A percentile compares a stretch with the other conserved stretches of the same genome.
phyloP scores from a whole-genome alignment of 1,139 yeast genomes.

The Nakaseomyces nivariensis region DNA sequence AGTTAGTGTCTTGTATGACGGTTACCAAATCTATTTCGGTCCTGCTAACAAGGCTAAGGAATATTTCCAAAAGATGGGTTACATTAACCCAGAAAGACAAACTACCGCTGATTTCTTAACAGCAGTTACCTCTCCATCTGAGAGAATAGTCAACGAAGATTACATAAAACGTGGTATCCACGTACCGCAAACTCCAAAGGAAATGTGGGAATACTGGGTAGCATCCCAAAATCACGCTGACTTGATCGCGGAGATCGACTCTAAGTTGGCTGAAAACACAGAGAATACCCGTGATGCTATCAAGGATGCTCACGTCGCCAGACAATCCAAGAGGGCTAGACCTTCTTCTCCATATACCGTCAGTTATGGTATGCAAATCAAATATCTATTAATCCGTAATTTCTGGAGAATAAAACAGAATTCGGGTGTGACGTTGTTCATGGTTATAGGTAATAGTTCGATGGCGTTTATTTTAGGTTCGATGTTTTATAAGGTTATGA shows the following conservation, averaged over 20 bases:
- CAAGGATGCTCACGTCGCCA: slow-evolving; percentile 40
- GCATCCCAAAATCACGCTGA: slow-evolving; percentile 41
- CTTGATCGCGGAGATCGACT: slow-evolving; percentile 34
- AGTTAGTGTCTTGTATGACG: slow-evolving; percentile 38
- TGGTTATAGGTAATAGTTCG: slow-evolving; percentile 44
- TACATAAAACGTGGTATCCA: slow-evolving; percentile 34
- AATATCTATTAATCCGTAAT: slow-evolving; percentile 45
- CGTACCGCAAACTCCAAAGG: slow-evolving; percentile 60
- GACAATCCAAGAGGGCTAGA: slow-evolving; percentile 41
- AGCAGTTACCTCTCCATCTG: slow-evolving; percentile 44
- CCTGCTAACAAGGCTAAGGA: slow-evolving; percentile 33
- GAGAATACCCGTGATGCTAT: slow-evolving; percentile 21
- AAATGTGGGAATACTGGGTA: slow-evolving; percentile 57
- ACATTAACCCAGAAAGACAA: slow-evolving; percentile 40
- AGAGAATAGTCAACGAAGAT: slow-evolving; percentile 35
- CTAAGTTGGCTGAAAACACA: slow-evolving; percentile 15
- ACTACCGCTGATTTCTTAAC: slow-evolving; percentile 44
- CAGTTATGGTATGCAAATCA: slow-evolving; percentile 44
- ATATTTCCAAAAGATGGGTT: slow-evolving; percentile 45
- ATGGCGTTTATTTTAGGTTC: slow-evolving; percentile 60
- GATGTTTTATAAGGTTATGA: slow-evolving; percentile 47
- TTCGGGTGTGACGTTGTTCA: slow-evolving; percentile 47
- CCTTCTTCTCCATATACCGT: slow-evolving; percentile 48
- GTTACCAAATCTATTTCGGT: slow-evolving; percentile 38
- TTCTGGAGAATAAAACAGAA: slow-evolving; percentile 49